Base-by-base conservation (phyloP, 805 yeast species). In the Nakazawaea siamensis region DNA sequence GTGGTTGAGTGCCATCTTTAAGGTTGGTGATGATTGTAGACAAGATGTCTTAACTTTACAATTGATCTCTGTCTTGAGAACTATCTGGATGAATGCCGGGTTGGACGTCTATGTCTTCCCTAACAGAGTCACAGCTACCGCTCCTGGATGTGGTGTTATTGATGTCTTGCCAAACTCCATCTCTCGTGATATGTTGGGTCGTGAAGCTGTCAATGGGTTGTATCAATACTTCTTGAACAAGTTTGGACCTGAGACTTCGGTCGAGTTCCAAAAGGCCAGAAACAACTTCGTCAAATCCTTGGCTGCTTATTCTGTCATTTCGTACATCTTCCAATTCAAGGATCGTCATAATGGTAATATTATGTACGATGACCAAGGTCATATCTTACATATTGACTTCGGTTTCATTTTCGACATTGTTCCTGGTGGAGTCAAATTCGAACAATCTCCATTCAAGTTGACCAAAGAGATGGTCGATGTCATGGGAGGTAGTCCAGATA, bases 281-380 rank as follows among this genome's bases (percentile, higher is more conserved):
- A 83, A 82, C 54, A 90, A 90, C 59, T 83, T 92, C 54, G 86
- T 92, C 40, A 86, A 87, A 56, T 86, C 97, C 2, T 66, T 92
- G 35, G 97, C 97, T 1, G 97, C 94, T 1, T 92, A 92, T 58
- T 84, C 95, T 25, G 77, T 92, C 40, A 83, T 92, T 39, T 84
- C 96, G 13, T 92, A 86, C 51, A 54, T 92, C 35, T 68, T 92
- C 35, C 97, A 90, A 51, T 85, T 92, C 61, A 94, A 94, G 52
- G 99, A 92, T 61, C 75, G 99, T 51, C 99, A 92, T 59, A 92
- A 92, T 60, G 99, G 99, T 56, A 92, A 92, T 57, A 90, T 92
- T 43, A 80, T 92, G 84, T 85, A 92, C 51, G 98, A 92, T 53
- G 85, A 80, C 41, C 81, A 84, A 49, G 99, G 99, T 4, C 96